phyloP scores from a whole-genome alignment of 2,329 filamentous ascomycete genomes.

The Scolecobasidium constrictum region DNA sequence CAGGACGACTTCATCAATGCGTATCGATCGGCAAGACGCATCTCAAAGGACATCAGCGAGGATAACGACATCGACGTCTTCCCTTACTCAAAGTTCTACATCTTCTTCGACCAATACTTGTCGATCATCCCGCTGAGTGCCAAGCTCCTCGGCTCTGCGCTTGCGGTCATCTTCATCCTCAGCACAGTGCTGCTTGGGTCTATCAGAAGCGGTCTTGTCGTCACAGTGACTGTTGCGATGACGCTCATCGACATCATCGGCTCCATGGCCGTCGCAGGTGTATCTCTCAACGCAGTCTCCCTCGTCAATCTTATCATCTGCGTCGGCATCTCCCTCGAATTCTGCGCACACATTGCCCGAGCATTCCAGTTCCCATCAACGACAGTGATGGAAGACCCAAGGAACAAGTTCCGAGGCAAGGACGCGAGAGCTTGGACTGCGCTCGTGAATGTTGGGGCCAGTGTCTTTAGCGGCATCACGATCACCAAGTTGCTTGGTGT shows the following conservation, averaged over 20 bases:
- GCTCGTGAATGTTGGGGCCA: constrained; percentile 86
- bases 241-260: constrained; percentile 89
- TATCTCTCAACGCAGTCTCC: constrained; percentile 89
- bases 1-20: constrained; percentile 90
- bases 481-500: constrained; percentile 92
- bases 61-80: constrained; percentile 74
- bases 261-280: constrained; percentile 79
- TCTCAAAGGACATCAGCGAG: constrained; percentile 62
- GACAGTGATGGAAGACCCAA: constrained; percentile 65
- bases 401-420: constrained; percentile 62
- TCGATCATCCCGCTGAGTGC: constrained; percentile 72
- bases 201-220: constrained; percentile 65
- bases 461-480: constrained; percentile 92
- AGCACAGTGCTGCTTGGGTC: constrained; percentile 76
- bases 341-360: constrained; percentile 91
- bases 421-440: constrained; percentile 88
- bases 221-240: constrained; percentile 85
- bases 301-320: constrained; percentile 96
- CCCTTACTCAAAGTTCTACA: constrained; percentile 95
- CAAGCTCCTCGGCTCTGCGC: constrained; percentile 67
- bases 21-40: constrained; percentile 80
- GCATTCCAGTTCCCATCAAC: constrained; percentile 90
- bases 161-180: constrained; percentile 76
- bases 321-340: constrained; percentile 92
- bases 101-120: constrained; percentile 97